Percentiles rank a stretch among this genome's conserved stretches.
phyloP scores from a whole-genome alignment of 495 filamentous ascomycete genomes.

The Trichoderma reesei region DNA sequence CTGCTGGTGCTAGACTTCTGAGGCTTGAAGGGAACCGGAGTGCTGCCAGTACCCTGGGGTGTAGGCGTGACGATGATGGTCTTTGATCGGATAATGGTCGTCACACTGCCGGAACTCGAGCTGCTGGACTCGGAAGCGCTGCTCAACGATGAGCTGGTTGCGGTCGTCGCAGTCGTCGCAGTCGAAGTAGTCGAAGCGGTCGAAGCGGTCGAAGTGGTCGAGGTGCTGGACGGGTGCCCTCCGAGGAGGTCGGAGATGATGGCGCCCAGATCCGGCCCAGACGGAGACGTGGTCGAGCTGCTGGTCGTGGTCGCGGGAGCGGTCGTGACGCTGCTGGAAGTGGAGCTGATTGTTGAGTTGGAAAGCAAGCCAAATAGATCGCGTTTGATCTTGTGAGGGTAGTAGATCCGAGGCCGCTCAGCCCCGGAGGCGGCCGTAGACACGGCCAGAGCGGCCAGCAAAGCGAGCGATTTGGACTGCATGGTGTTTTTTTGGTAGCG shows the following conservation, averaged over 20 bases:
- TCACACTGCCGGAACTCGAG: neutral
- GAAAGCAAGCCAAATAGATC: conserved; percentile 32
- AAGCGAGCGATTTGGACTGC: conserved; percentile 35
- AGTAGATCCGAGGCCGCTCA: conserved; percentile 46
- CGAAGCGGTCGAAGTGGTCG: neutral
- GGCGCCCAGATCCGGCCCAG: neutral
- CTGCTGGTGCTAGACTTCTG: too few species aligned
- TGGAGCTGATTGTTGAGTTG: conserved; percentile 14
- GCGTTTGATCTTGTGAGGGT: conserved; percentile 51
- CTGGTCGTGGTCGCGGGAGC: neutral
- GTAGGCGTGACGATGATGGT: neutral
- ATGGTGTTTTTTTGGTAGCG: conserved; percentile 18
- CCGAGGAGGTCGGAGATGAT: neutral
- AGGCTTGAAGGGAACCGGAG: neutral
- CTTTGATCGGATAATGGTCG: neutral
- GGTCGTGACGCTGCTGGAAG: neutral
- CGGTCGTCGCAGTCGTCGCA: too few species aligned
- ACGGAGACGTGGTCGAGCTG: neutral
- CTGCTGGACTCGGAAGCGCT: neutral
- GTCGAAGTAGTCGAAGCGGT: neutral
- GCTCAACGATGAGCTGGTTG: neutral
- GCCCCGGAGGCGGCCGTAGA: conserved; percentile 36
- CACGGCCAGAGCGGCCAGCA: conserved; percentile 43
- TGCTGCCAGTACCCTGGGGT: neutral
- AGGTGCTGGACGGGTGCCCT: neutral